phyloP scores from a whole-genome alignment of 768 basidiomycete species.

The Boletus rubropictus region DNA sequence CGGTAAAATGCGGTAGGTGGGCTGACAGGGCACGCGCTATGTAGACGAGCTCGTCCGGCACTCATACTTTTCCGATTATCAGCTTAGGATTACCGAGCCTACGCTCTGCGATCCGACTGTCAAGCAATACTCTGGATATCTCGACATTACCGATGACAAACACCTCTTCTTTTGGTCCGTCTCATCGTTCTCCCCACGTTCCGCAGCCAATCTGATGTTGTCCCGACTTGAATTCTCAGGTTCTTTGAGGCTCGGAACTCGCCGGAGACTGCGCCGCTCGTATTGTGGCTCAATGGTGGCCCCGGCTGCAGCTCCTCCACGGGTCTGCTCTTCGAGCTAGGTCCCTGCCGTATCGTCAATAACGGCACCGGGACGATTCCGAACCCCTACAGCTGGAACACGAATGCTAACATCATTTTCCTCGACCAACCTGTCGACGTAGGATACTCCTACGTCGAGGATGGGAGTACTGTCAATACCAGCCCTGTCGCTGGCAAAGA shows the following conservation, averaged over 20 bases:
- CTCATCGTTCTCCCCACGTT: not conserved
- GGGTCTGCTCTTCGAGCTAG: constrained; percentile 88
- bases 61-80: constrained; percentile 44
- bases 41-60: constrained; percentile 60
- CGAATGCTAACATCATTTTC: constrained; percentile 55
- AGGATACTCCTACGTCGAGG: constrained; percentile 81
- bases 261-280: constrained; percentile 73
- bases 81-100: constrained; percentile 60
- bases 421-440: constrained; percentile 80
- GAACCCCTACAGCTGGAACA: constrained; percentile 87
- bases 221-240: constrained; percentile 37
- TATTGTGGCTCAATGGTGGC: constrained; percentile 88
- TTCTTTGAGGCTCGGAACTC: constrained; percentile 81
- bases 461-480: constrained; percentile 67
- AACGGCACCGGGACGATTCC: constrained; percentile 61
- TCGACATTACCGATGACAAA: constrained; percentile 73
- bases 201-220: not conserved
- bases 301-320: constrained; percentile 70
- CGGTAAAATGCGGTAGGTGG: not conserved
- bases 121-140: constrained; percentile 71
- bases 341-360: constrained; percentile 73
- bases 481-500: constrained; percentile 86
- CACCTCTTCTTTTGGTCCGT: constrained; percentile 85
- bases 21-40: constrained; percentile 5
- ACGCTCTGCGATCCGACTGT: constrained; percentile 75